A percentile compares a stretch with the other conserved stretches of the same genome.
phyloP scores from a whole-genome alignment of 768 basidiomycete species.

The Lyophyllum atratum region DNA sequence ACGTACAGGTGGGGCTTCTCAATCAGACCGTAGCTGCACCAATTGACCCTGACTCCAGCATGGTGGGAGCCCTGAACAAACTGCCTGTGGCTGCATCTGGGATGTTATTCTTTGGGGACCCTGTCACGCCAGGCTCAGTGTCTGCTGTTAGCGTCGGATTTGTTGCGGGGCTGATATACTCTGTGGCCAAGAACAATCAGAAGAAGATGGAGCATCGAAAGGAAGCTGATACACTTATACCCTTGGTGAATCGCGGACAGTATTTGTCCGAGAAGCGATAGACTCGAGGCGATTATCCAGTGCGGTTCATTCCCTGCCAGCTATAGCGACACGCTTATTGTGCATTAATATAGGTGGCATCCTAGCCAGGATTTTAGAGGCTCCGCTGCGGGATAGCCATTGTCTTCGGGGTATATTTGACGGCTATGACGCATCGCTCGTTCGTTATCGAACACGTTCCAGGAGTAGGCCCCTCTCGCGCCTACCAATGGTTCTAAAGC shows the following conservation, averaged over 20 bases:
- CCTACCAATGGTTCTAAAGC: not conserved
- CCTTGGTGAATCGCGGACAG: constrained; percentile 45
- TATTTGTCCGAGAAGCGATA: constrained; percentile 15
- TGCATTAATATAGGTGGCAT: not conserved
- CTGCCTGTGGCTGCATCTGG: constrained; percentile 98
- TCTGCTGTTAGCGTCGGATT: constrained; percentile 88
- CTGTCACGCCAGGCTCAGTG: constrained; percentile 85
- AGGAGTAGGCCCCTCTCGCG: not conserved
- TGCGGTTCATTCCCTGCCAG: not conserved
- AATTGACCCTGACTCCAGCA: constrained; percentile 48
- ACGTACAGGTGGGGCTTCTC: constrained; percentile 79
- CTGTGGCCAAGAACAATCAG: constrained; percentile 93
- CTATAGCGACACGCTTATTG: not conserved
- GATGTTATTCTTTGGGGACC: constrained; percentile 95
- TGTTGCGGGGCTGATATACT: constrained; percentile 89
- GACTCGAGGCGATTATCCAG: not conserved
- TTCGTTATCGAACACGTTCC: not conserved
- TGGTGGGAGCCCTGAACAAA: constrained; percentile 98
- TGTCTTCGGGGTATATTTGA: no score
- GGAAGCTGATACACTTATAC: constrained; percentile 57
- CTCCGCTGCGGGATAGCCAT: no score
- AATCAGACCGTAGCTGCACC: not conserved
- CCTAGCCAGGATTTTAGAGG: not conserved
- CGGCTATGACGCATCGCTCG: no score
- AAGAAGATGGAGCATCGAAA: constrained; percentile 68